Percentiles rank a stretch among this genome's conserved stretches.
Conservation (phyloP, 208 protist species). For the Crithidia brevicula region DNA sequence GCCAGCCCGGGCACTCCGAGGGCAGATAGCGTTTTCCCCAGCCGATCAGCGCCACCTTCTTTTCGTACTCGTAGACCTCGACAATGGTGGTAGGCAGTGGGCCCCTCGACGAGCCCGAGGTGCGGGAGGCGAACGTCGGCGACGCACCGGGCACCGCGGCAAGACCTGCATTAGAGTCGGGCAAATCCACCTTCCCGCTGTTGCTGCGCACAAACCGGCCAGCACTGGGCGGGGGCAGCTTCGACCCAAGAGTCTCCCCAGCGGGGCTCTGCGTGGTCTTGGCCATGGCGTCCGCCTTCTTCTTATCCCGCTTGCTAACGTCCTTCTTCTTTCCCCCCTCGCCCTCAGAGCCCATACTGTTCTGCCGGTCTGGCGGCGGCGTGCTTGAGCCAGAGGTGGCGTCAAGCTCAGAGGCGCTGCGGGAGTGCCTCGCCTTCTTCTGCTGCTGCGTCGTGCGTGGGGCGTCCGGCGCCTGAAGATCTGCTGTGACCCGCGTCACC, state of each 20-base stretch:
- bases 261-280: not conserved
- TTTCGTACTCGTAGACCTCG: slow-evolving; percentile 75
- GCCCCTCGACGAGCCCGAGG: slow-evolving; percentile 9
- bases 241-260: slow-evolving; percentile 8
- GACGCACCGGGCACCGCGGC: slow-evolving; percentile 23
- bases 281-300: slow-evolving; percentile 4
- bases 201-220: slow-evolving; percentile 17
- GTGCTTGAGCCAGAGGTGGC: slow-evolving; percentile 5
- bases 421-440: slow-evolving; percentile 15
- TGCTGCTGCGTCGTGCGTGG: slow-evolving; percentile 11
- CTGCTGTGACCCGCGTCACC: slow-evolving; percentile 4
- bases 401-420: slow-evolving; percentile 31
- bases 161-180: slow-evolving; percentile 4
- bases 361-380: not conserved
- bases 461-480: slow-evolving; percentile 24
- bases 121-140: slow-evolving; percentile 23
- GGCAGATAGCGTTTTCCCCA: slow-evolving; percentile 62
- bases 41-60: slow-evolving; percentile 47
- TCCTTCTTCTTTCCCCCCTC: not conserved
- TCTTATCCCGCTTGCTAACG: slow-evolving; percentile 1
- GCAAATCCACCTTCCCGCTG: slow-evolving; percentile 21
- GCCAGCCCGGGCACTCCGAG: slow-evolving; percentile 55
- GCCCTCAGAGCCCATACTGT: not conserved
- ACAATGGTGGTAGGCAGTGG: slow-evolving; percentile 37
- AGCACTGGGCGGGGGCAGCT: slow-evolving; percentile 13